Conservation (phyloP, 163 green algal genomes). For the Chlamydomonas reinhardtii region DNA sequence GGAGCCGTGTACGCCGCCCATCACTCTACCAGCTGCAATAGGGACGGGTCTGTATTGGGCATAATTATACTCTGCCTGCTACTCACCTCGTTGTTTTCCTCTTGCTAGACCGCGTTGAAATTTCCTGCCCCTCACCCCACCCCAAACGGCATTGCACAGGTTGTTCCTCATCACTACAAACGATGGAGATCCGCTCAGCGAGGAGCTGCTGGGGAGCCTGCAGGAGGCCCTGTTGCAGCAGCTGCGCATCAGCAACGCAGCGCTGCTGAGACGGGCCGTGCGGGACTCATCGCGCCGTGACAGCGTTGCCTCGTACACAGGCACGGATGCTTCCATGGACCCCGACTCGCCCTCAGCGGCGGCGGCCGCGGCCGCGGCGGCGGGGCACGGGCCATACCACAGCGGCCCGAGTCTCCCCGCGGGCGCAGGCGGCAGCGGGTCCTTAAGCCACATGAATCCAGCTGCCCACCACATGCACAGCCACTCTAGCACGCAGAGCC, state of each 20-base stretch:
- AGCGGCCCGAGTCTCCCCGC: background rate
- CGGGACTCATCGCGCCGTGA: constrained; percentile 1
- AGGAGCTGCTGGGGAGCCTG: constrained; percentile 5
- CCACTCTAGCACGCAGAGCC: constrained; percentile 9
- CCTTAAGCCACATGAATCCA: constrained; percentile 1
- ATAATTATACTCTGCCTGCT: too few relatives aligned
- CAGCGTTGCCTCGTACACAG: constrained; percentile 33
- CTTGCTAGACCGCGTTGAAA: too few relatives aligned
- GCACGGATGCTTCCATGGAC: constrained; percentile 21
- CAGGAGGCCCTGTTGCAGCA: background rate
- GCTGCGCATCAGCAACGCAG: constrained; percentile 15
- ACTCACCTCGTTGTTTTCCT: too few relatives aligned
- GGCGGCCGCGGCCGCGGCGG: background rate
- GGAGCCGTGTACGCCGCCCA: too few relatives aligned
- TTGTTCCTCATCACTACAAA: too few relatives aligned
- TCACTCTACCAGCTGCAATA: too few relatives aligned
- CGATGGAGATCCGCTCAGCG: background rate
- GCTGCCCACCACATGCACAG: background rate
- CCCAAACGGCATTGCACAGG: too few relatives aligned
- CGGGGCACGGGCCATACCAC: background rate
- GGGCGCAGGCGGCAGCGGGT: background rate
- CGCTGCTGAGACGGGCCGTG: background rate
- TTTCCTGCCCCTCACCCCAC: too few relatives aligned
- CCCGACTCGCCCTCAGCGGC: constrained; percentile 26
- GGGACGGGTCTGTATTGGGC: too few relatives aligned